Conservation (phyloP, 768 basidiomycete genomes). For the Melanogaster broomeanus region DNA sequence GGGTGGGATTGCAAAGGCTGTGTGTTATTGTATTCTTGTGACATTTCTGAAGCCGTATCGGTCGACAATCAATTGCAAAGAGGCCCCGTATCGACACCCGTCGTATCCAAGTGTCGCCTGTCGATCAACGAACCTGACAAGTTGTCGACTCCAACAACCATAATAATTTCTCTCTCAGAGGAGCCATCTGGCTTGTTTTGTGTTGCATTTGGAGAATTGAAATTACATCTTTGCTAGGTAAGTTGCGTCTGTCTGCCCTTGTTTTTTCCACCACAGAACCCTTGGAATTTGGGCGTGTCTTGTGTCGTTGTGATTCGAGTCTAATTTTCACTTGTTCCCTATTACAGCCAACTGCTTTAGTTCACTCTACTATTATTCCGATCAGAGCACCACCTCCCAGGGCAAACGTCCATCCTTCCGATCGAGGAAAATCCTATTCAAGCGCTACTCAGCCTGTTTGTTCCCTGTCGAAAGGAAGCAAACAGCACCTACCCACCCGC, state of each 20-base stretch:
- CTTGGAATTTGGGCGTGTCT: neutral
- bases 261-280: neutral
- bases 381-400: slow-evolving; percentile 11
- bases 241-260: neutral
- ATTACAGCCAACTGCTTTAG: neutral
- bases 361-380: neutral
- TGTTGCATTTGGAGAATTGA: neutral
- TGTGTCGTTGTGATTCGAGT: slow-evolving; percentile 1
- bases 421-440: slow-evolving; percentile 9
- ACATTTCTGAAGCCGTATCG: neutral
- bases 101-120: slow-evolving; percentile 7
- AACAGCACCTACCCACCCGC: neutral
- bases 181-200: too few relatives aligned
- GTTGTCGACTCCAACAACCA: neutral
- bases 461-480: neutral
- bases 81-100: neutral
- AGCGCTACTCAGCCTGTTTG: neutral
- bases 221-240: neutral
- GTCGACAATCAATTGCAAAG: neutral
- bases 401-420: neutral
- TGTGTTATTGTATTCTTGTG: neutral
- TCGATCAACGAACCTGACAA: neutral
- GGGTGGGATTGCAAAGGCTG: neutral
- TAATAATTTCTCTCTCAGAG: too few relatives aligned
- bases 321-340: slow-evolving; percentile 1